These are phyloP conservation scores for Panicum hallii DNA, from an alignment of 202 grass and related monocot genomes.

Conservation along the genomic window DNA sequence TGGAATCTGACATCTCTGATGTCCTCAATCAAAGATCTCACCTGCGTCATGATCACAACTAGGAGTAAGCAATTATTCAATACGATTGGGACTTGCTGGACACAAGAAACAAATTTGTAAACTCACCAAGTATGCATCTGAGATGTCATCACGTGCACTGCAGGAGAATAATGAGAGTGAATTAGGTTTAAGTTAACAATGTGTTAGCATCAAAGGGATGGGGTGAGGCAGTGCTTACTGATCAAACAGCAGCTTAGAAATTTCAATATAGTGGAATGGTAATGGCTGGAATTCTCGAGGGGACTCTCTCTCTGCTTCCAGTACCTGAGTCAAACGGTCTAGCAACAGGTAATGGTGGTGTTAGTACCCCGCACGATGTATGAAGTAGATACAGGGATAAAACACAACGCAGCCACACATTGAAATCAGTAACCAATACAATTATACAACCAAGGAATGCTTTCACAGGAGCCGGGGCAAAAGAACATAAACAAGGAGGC, in stretches of 20 bases:
- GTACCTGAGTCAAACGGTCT: slow-evolving; percentile 89
- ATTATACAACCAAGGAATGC: background rate
- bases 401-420: too few relatives aligned
- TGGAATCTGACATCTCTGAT: slow-evolving; percentile 98
- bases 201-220: background rate
- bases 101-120: slow-evolving; percentile 14
- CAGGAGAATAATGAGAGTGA: background rate
- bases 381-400: background rate
- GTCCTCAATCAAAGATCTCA: slow-evolving; percentile 95
- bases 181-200: background rate
- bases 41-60: slow-evolving; percentile 47
- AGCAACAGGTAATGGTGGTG: slow-evolving; percentile 29
- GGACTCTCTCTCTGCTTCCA: slow-evolving; percentile 93
- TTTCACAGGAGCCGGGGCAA: too few relatives aligned
- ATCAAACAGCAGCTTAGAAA: slow-evolving; percentile 92
- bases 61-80: slow-evolving; percentile 2
- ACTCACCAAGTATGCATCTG: slow-evolving; percentile 90
- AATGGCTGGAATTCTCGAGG: slow-evolving; percentile 94
- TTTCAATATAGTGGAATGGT: slow-evolving; percentile 95
- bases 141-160: slow-evolving; percentile 85
- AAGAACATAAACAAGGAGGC: too few relatives aligned
- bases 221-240: slow-evolving; percentile 54
- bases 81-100: background rate
- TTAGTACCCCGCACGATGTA: too few relatives aligned
- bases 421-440: background rate